Evolutionary conservation across 495 filamentous ascomycete species (phyloP).

Genomic region (Podospora fimiseda): DNA sequence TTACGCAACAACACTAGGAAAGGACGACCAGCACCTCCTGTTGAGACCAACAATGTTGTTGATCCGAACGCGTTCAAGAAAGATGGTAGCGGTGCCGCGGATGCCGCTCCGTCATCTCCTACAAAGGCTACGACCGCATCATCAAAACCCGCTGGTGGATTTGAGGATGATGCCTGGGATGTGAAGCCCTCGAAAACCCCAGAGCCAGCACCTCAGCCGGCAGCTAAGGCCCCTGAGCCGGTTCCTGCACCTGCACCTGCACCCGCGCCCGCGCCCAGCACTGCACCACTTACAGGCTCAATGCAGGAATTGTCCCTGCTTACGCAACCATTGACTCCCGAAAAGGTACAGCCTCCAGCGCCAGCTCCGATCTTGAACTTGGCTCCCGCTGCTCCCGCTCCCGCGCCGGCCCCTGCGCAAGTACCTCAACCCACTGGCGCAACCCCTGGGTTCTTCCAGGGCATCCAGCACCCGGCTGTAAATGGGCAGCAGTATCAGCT

Average conservation of each 20-base stretch:
- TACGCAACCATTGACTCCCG: slow-evolving; percentile 68
- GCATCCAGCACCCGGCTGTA: slow-evolving; percentile 29
- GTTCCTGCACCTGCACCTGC: slow-evolving; percentile 21
- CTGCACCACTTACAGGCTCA: slow-evolving; percentile 51
- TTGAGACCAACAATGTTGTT: slow-evolving; percentile 77
- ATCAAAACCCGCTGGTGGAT: slow-evolving; percentile 56
- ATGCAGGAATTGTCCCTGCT: slow-evolving; percentile 76
- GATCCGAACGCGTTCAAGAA: slow-evolving; percentile 76
- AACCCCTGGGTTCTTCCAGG: slow-evolving; percentile 44
- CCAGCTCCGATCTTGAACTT: slow-evolving; percentile 27
- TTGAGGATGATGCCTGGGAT: slow-evolving; percentile 98
- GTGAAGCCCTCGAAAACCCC: slow-evolving; percentile 76
- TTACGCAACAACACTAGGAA: slow-evolving; percentile 94
- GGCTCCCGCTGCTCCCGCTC: slow-evolving; percentile 31
- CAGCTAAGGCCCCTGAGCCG: slow-evolving; percentile 34
- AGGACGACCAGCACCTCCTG: slow-evolving; percentile 75
- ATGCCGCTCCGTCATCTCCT: slow-evolving; percentile 39
- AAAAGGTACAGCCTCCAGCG: slow-evolving; percentile 49
- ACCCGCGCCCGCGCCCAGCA: slow-evolving; percentile 19
- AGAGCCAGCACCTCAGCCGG: slow-evolving; percentile 26
- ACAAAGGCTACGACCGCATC: slow-evolving; percentile 35
- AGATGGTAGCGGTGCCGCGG: slow-evolving; percentile 25
- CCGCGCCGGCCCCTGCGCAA: slow-evolving; percentile 42
- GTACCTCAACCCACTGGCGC: slow-evolving; percentile 46
- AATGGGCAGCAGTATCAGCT: slow-evolving; percentile 37